Evolutionary conservation across 805 yeast species (phyloP).

Genomic region (Zygosaccharomyces gambellarensis): DNA sequence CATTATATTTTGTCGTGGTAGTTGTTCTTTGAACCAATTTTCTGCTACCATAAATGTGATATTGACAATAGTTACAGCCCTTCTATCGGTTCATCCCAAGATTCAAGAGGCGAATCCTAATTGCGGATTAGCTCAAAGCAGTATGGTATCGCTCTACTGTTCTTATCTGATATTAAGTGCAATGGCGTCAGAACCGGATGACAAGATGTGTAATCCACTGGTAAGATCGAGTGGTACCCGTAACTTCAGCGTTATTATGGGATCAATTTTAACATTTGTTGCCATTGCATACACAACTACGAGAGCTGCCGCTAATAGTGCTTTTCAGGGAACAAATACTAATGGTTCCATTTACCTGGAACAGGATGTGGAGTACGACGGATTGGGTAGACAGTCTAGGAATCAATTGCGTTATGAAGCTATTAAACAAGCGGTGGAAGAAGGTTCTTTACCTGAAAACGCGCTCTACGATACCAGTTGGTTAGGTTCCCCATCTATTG

Average conservation of each 20-base stretch:
- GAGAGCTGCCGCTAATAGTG: slow-evolving; percentile 85
- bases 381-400: slow-evolving; percentile 42
- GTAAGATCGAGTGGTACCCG: slow-evolving; percentile 86
- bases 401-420: slow-evolving; percentile 82
- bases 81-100: slow-evolving; percentile 68
- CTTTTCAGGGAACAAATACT: slow-evolving; percentile 45
- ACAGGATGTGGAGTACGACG: slow-evolving; percentile 38
- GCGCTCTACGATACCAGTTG: slow-evolving; percentile 74
- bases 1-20: slow-evolving; percentile 70
- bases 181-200: slow-evolving; percentile 95
- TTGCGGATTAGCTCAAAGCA: slow-evolving; percentile 94
- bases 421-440: slow-evolving; percentile 88
- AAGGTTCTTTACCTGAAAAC: slow-evolving; percentile 89
- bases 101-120: slow-evolving; percentile 91
- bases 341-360: slow-evolving; percentile 34
- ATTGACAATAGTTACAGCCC: slow-evolving; percentile 58
- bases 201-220: slow-evolving; percentile 84
- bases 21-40: slow-evolving; percentile 85
- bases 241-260: slow-evolving; percentile 78
- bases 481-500: slow-evolving; percentile 38
- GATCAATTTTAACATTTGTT: slow-evolving; percentile 87
- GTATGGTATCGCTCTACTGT: slow-evolving; percentile 92
- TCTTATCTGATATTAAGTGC: slow-evolving; percentile 89
- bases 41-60: slow-evolving; percentile 76
- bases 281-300: slow-evolving; percentile 98